Conservation (phyloP, 192 early-diverging fungal genomes). For the Coemansia sp. region DNA sequence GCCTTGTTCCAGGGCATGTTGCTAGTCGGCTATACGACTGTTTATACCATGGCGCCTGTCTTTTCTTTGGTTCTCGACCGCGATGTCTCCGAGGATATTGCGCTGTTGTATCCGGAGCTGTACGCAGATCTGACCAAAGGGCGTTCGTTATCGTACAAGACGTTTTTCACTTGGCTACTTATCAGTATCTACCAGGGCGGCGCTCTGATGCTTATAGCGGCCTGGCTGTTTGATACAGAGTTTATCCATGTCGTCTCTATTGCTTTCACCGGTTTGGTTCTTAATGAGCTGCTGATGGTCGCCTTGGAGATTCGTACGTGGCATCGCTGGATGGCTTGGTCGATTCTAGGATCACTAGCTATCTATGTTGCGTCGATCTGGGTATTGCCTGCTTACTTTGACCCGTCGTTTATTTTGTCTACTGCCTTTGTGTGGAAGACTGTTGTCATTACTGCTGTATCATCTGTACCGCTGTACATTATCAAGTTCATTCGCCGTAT, state of each 20-base stretch:
- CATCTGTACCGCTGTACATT: slow-evolving; percentile 84
- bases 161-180: slow-evolving; percentile 93
- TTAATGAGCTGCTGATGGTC: slow-evolving; percentile 97
- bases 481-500: slow-evolving; percentile 78
- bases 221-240: slow-evolving; percentile 93
- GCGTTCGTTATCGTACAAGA: slow-evolving; percentile 85
- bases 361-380: slow-evolving; percentile 90
- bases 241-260: slow-evolving; percentile 95
- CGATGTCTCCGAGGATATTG: slow-evolving; percentile 88
- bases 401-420: slow-evolving; percentile 84
- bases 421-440: slow-evolving; percentile 89
- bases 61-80: slow-evolving; percentile 93
- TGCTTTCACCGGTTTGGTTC: slow-evolving; percentile 90
- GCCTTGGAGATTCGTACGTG: slow-evolving; percentile 92
- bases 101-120: slow-evolving; percentile 89
- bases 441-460: slow-evolving; percentile 83
- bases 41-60: slow-evolving; percentile 96
- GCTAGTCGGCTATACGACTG: slow-evolving; percentile 91
- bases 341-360: slow-evolving; percentile 77
- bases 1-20: slow-evolving; percentile 89
- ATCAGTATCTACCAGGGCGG: slow-evolving; percentile 98
- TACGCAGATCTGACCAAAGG: slow-evolving; percentile 96
- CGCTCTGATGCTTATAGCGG: slow-evolving; percentile 92
- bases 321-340: slow-evolving; percentile 89
- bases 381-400: slow-evolving; percentile 89